Conservation (phyloP, 768 basidiomycete species). For the Ramaria sp. region DNA sequence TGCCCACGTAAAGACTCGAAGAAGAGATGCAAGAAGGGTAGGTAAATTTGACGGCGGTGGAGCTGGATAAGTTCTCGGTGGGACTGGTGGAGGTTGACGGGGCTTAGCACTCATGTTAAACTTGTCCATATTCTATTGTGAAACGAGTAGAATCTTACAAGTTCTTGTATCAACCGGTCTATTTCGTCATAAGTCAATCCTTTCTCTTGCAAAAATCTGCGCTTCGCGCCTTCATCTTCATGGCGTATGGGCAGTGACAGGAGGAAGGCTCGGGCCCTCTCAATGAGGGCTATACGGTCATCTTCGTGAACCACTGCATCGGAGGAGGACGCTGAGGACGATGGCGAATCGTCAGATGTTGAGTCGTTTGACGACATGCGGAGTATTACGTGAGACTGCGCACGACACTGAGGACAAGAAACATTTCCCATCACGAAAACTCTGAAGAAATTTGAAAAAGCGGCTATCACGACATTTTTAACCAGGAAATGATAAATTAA, state of each 20-base stretch:
- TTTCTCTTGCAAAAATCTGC: slow-evolving; percentile 57
- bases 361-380: background rate
- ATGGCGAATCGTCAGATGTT: background rate
- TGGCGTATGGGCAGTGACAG: slow-evolving; percentile 50
- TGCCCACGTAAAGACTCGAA: slow-evolving; percentile 54
- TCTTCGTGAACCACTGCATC: background rate
- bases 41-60: slow-evolving; percentile 61
- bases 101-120: slow-evolving; percentile 10
- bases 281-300: slow-evolving; percentile 10
- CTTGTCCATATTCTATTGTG: background rate
- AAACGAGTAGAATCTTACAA: slow-evolving; percentile 29
- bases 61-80: slow-evolving; percentile 65
- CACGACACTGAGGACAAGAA: no score
- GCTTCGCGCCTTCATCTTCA: slow-evolving; percentile 46
- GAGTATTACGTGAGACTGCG: background rate
- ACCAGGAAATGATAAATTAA: no score
- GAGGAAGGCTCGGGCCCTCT: slow-evolving; percentile 53
- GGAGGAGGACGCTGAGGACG: background rate
- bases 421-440: no score
- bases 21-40: slow-evolving; percentile 47
- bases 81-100: slow-evolving; percentile 36
- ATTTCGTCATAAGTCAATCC: slow-evolving; percentile 56
- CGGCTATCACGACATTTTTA: no score
- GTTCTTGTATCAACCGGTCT: slow-evolving; percentile 41
- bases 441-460: no score